Conservation (phyloP, 768 basidiomycete species). For the Mycena kentingensis region DNA sequence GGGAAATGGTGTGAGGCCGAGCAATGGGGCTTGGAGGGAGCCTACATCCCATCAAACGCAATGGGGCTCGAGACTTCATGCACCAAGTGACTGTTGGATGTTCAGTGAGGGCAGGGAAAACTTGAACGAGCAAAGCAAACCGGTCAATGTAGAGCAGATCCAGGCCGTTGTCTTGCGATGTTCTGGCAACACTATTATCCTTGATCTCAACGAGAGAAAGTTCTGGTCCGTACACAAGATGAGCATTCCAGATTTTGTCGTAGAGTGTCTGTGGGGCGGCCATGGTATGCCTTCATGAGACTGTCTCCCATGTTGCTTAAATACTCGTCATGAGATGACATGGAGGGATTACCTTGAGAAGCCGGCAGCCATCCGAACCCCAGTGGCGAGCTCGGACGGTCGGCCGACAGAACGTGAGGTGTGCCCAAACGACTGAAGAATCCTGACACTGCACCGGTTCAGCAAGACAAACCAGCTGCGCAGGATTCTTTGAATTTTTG, state of each 20-base stretch:
- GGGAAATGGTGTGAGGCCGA: conserved; percentile 9
- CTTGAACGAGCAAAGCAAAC: conserved; percentile 36
- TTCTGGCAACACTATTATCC: conserved; percentile 41
- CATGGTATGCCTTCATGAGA: background rate
- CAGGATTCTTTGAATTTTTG: too few species aligned
- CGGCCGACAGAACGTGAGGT: too few species aligned
- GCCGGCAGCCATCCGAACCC: too few species aligned
- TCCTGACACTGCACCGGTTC: too few species aligned
- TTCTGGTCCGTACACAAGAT: conserved; percentile 70
- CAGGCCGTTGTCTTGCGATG: conserved; percentile 70
- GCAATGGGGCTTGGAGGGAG: conserved; percentile 9
- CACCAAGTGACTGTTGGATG: conserved; percentile 55
- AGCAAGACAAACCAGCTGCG: too few species aligned
- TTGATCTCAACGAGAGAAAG: conserved; percentile 2
- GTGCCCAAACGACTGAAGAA: too few species aligned
- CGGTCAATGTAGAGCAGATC: conserved; percentile 84
- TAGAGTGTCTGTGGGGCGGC: conserved; percentile 81
- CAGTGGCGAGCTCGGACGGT: too few species aligned
- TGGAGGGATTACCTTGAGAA: too few species aligned
- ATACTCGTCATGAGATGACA: too few species aligned
- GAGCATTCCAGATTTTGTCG: conserved; percentile 98
- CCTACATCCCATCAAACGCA: conserved; percentile 84
- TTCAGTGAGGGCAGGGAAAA: background rate
- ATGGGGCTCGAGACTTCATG: conserved; percentile 95
- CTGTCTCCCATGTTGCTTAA: too few species aligned